phyloP scores from a whole-genome alignment of 2,329 filamentous ascomycete genomes.

The Dothistroma pini region DNA sequence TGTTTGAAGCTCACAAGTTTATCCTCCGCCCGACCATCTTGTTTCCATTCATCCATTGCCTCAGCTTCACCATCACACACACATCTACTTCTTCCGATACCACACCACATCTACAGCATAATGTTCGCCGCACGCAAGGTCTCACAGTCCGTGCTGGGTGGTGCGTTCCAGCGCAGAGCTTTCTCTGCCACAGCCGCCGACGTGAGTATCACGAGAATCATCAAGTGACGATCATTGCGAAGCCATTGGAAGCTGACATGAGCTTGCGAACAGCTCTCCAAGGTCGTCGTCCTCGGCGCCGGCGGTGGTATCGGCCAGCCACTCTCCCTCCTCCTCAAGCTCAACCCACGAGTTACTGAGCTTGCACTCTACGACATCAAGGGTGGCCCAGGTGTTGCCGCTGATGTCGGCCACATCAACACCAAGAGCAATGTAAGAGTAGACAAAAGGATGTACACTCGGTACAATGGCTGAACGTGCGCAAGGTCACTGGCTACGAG shows the following conservation, averaged over 20 bases:
- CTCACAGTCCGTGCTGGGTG: slow-evolving; percentile 41
- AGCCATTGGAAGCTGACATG: slow-evolving; percentile 9
- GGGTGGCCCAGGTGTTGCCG: slow-evolving; percentile 91
- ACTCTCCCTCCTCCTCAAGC: slow-evolving; percentile 95
- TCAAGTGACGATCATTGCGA: not conserved
- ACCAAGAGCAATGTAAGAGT: slow-evolving; percentile 72
- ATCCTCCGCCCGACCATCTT: not conserved
- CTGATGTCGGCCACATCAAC: slow-evolving; percentile 98
- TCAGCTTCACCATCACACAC: not conserved
- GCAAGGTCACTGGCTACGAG: slow-evolving; percentile 78
- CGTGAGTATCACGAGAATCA: slow-evolving; percentile 36
- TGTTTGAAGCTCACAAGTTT: no score
- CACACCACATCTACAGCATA: slow-evolving; percentile 33
- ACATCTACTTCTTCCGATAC: not conserved
- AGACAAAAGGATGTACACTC: not conserved
- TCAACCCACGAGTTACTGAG: slow-evolving; percentile 90
- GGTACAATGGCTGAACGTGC: slow-evolving; percentile 16
- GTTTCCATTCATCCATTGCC: not conserved
- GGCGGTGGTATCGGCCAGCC: slow-evolving; percentile 98
- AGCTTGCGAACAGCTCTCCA: slow-evolving; percentile 68
- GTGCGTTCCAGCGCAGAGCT: slow-evolving; percentile 47
- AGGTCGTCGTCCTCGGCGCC: slow-evolving; percentile 96
- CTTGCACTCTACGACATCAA: slow-evolving; percentile 98
- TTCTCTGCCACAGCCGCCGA: slow-evolving; percentile 52
- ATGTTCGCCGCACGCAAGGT: slow-evolving; percentile 67